Conservation (phyloP, 2,329 filamentous ascomycete genomes). For the Apiospora saccharicola region DNA sequence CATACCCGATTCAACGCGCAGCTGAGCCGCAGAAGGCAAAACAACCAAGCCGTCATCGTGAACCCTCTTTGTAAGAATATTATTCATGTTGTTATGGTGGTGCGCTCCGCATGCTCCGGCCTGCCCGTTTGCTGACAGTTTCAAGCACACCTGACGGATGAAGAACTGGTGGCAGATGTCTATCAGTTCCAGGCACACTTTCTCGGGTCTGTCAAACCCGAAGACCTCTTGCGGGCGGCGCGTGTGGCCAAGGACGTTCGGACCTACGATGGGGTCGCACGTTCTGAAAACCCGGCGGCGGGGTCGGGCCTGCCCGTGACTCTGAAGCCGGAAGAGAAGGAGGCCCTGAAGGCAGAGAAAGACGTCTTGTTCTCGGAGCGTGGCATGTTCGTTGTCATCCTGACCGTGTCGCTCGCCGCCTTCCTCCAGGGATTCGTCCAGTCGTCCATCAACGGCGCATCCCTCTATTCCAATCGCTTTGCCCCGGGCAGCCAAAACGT, state of each 20-base stretch:
- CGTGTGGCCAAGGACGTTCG: slow-evolving; percentile 50
- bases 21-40: slow-evolving; percentile 39
- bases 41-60: slow-evolving; percentile 46
- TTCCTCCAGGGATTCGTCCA: slow-evolving; percentile 55
- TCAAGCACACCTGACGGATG: slow-evolving; percentile 47
- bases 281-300: slow-evolving; percentile 32
- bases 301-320: slow-evolving; percentile 42
- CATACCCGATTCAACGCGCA: slow-evolving; percentile 35
- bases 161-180: slow-evolving; percentile 47
- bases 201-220: not conserved
- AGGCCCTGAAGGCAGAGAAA: slow-evolving; percentile 47
- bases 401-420: slow-evolving; percentile 53
- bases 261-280: slow-evolving; percentile 48
- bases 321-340: slow-evolving; percentile 46
- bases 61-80: slow-evolving; percentile 42
- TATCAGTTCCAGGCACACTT: slow-evolving; percentile 37
- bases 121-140: not conserved
- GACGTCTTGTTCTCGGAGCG: slow-evolving; percentile 49
- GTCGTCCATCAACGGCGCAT: slow-evolving; percentile 52
- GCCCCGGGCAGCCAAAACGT: not conserved
- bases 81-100: not conserved
- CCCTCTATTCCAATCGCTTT: slow-evolving; percentile 36
- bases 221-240: slow-evolving; percentile 44
- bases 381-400: slow-evolving; percentile 49
- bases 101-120: not conserved